phyloP scores from a whole-genome alignment of 306 rosid species.

The Ammopiptanthus mongolicus region DNA sequence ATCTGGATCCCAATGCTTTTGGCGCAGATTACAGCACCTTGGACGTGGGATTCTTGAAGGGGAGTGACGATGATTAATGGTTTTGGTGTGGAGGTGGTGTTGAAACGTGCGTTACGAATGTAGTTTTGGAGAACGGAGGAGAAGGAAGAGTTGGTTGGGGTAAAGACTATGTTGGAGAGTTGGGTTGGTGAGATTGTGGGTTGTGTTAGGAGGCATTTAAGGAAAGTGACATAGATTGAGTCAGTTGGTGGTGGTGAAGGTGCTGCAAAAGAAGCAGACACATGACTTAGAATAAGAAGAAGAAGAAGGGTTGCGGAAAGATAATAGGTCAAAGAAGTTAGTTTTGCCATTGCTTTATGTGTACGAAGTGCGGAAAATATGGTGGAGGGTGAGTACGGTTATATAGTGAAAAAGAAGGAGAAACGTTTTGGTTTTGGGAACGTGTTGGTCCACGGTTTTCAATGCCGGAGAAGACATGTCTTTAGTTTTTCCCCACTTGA shows the following conservation, averaged over 20 bases:
- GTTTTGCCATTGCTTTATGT: conserved; percentile 24
- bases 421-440: not conserved
- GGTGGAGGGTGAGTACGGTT: not conserved
- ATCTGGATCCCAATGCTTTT: not conserved
- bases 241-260: not conserved
- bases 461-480: no score
- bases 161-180: not conserved
- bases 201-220: conserved; percentile 24
- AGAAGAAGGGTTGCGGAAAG: not conserved
- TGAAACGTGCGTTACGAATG: conserved; percentile 40
- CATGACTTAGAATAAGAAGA: not conserved
- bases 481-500: not conserved
- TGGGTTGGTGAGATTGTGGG: conserved; percentile 8
- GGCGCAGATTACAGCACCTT: conserved; percentile 25
- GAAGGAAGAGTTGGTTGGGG: conserved; percentile 20
- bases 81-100: conserved; percentile 24
- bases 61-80: conserved; percentile 33
- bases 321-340: not conserved
- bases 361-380: not conserved
- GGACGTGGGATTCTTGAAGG: conserved; percentile 18
- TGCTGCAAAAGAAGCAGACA: not conserved
- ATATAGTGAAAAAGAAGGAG: not conserved
- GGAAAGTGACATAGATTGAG: not conserved
- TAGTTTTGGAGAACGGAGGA: conserved; percentile 29
- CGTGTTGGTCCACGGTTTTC: not conserved